A percentile compares a stretch with the other conserved stretches of the same genome.
Conservation (phyloP, 306 rosid species). For the Malus fusca region DNA sequence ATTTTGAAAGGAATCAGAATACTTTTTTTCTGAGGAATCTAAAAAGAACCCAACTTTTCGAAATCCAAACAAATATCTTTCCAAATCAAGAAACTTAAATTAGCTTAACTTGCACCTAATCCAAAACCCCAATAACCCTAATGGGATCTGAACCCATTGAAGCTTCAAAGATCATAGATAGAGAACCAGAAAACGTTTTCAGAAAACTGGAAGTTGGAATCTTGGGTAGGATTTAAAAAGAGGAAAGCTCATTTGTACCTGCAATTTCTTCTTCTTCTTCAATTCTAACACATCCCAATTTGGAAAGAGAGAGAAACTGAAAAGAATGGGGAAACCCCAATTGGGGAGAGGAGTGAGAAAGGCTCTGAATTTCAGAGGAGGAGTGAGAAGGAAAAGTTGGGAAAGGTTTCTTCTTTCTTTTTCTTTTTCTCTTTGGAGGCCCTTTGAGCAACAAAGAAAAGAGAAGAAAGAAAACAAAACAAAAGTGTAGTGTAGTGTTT, state of each 20-base stretch:
- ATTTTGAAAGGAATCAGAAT: conserved; percentile 75
- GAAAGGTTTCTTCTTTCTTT: conserved; percentile 34
- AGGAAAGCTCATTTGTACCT: conserved; percentile 8
- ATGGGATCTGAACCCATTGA: conserved; percentile 14
- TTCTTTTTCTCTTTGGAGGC: conserved; percentile 29
- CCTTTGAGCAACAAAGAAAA: conserved; percentile 26
- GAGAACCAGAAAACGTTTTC: background rate
- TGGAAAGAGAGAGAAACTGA: conserved; percentile 22
- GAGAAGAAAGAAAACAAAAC: conserved; percentile 9
- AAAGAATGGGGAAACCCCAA: conserved; percentile 16
- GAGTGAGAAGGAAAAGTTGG: background rate
- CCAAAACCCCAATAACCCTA: background rate
- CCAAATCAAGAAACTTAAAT: conserved; percentile 20
- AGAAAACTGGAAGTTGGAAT: background rate
- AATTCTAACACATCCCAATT: conserved; percentile 25
- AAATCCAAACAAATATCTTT: conserved; percentile 29
- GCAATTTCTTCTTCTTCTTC: conserved; percentile 7
- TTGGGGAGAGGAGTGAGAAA: conserved; percentile 17
- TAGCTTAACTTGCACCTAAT: background rate
- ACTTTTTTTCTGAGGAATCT: conserved; percentile 56
- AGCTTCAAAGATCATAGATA: conserved; percentile 8
- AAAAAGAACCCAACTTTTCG: conserved; percentile 46
- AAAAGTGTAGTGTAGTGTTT: background rate
- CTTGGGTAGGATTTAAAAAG: background rate
- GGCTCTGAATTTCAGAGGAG: conserved; percentile 28